Evolutionary conservation across 768 basidiomycete genomes (phyloP), one percentile per base, ranked within the genome.

Genomic region (Fibroporia radiculosa): DNA sequence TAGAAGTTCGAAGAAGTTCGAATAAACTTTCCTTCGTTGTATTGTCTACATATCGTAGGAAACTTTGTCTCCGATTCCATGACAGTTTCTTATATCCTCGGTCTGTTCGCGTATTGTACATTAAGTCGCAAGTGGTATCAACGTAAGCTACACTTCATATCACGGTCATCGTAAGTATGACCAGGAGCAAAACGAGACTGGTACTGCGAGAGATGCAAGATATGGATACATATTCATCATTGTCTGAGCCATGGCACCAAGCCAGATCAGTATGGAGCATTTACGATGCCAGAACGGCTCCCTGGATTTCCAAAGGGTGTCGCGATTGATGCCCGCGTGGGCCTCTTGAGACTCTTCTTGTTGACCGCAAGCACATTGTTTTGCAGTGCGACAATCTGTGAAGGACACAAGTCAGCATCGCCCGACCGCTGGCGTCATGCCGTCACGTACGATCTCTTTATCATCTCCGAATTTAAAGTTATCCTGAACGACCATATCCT

Each of bases 381-480:
- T 61, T 89, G 81, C 49, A 98, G 67, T 5, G 96, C 95, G 45
- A 98, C 95, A 56, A 99, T 88, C 90, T 93, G 57, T 11, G n/a
- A 40, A 40, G 28, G 12, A 42, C 33, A 8, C 7, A n/a, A n/a
- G n/a, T n/a, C n/a, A n/a, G n/a, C n/a, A n/a, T n/a, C n/a, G n/a
- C n/a, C n/a, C n/a, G n/a, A n/a, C n/a, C n/a, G n/a, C n/a, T n/a
- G n/a, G n/a, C n/a, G n/a, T n/a, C n/a, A n/a, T n/a, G 36, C 42
- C 20, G 18, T 43, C 14, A 71, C 87, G 58, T 56, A 92, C 91
- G 60, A 99, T 97, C 61, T 97, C 84, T 58, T 91, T 88, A 66
- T 98, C 93, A 56, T 95, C 90, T 12, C 93, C 95, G 59, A 93
- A 98, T 66, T 84, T 89, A 80, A 99, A 99, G 66, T 85, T 90